Evolutionary conservation across 257 asterid genomes (phyloP), one percentile per base, ranked within the genome.

Genomic region (Forsythia viridissima): DNA sequence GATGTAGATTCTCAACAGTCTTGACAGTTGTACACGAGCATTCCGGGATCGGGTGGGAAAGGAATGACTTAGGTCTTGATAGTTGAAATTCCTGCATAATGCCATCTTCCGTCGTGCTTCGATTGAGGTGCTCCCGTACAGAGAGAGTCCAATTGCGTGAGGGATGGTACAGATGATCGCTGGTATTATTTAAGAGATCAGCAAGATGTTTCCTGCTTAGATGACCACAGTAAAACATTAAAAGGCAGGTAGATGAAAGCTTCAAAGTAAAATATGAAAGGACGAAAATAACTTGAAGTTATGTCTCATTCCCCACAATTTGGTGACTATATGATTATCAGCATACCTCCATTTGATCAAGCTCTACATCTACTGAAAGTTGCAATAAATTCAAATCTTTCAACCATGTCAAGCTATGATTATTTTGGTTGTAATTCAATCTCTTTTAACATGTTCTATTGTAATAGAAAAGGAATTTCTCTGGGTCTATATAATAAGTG

Each of bases 1-100:
- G 67, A 72, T 36, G 81, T 80, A 20, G 39, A 30, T 81, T 81
- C 76, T 90, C 94, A 69, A 86, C 81, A 70, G 82, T 79, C 84
- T 84, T 89, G 61, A 76, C 73, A 57, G 91, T 81, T 74, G 90
- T 80, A 77, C 99, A 96, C 8, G 89, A 90, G 82, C 98, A 92
- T 84, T 93, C 97, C 1, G 95, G 99, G 67, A 93, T 78, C 43
- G 98, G 98, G 81, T 93, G 96, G 70, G 99, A 92, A 71, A 93
- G 97, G 85, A 93, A 96, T 2, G 86, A 88, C 82, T 71, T 83
- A 0, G 91, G 87, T 83, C 87, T 92, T 36, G 85, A 77, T 24
- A 55, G 81, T 71, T 77, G 86, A 75, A 71, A 79, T 77, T 80
- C 91, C 81, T 78, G 87, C 79, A 77, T 21, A 43, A 93, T 80